A percentile compares a stretch with the other conserved stretches of the same genome.
Conservation (phyloP, 1,284 basidiomycete species). For the Pseudozyma sp. region DNA sequence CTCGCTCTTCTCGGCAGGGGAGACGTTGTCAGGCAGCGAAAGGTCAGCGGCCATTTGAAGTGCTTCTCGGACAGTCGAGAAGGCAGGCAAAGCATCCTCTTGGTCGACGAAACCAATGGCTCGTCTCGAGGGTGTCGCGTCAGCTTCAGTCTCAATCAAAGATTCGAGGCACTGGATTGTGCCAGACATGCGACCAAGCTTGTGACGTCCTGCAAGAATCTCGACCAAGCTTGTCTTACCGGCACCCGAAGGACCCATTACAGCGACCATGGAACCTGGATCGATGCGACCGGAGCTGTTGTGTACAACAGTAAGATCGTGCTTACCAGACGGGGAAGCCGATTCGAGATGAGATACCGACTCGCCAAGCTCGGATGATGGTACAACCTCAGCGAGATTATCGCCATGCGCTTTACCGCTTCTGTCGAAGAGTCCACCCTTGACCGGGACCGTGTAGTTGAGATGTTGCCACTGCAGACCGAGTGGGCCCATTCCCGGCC, state of each 20-base stretch:
- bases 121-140: slow-evolving; percentile 8
- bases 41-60: slow-evolving; percentile 56
- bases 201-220: slow-evolving; percentile 55
- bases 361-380: slow-evolving; percentile 11
- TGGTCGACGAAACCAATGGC: slow-evolving; percentile 58
- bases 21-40: slow-evolving; percentile 51
- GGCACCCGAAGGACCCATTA: slow-evolving; percentile 59
- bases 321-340: background rate
- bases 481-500: slow-evolving; percentile 22
- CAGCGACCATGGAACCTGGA: slow-evolving; percentile 52
- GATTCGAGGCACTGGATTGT: slow-evolving; percentile 28
- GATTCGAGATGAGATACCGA: slow-evolving; percentile 18
- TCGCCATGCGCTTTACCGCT: slow-evolving; percentile 1
- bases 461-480: slow-evolving; percentile 53
- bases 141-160: background rate
- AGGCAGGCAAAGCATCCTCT: slow-evolving; percentile 54
- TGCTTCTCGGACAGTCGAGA: slow-evolving; percentile 57
- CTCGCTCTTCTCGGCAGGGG: slow-evolving; percentile 27
- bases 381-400: background rate
- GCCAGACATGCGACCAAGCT: slow-evolving; percentile 44
- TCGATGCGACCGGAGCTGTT: slow-evolving; percentile 44
- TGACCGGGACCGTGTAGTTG: slow-evolving; percentile 32
- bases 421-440: slow-evolving; percentile 10
- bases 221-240: slow-evolving; percentile 62
- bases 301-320: slow-evolving; percentile 15